Percentiles rank a stretch among this genome's conserved stretches.
phyloP scores from a whole-genome alignment of 2,329 filamentous ascomycete genomes.

The Fusarium sp. region DNA sequence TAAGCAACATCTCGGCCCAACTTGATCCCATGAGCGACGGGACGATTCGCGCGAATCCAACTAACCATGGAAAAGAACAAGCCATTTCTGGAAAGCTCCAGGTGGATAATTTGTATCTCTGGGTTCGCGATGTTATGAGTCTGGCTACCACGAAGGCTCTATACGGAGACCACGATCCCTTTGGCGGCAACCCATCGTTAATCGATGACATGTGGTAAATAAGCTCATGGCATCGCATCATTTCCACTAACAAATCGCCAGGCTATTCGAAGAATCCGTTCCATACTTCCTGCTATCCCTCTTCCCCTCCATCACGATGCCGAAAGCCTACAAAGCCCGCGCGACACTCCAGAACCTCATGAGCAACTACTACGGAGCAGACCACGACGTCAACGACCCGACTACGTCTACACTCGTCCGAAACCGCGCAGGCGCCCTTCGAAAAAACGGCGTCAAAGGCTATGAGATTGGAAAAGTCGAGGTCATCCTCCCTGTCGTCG shows the following conservation, averaged over 20 bases:
- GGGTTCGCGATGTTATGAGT: slow-evolving; percentile 57
- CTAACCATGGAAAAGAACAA: slow-evolving; percentile 32
- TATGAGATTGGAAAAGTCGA: slow-evolving; percentile 53
- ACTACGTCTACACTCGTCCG: slow-evolving; percentile 49
- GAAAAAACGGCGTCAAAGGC: slow-evolving; percentile 50
- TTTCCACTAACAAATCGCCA: slow-evolving; percentile 13
- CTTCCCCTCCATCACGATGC: slow-evolving; percentile 51
- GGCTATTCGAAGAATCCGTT: slow-evolving; percentile 47
- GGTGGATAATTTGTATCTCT: slow-evolving; percentile 57
- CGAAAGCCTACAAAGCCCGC: slow-evolving; percentile 51
- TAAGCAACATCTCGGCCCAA: slow-evolving; percentile 31
- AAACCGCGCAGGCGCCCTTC: slow-evolving; percentile 50
- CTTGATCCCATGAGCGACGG: slow-evolving; percentile 30
- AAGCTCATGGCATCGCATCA: accelerated
- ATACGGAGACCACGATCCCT: slow-evolving; percentile 61
- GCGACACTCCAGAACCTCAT: slow-evolving; percentile 48
- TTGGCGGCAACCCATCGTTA: slow-evolving; percentile 47
- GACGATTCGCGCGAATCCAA: neutral
- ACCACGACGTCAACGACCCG: slow-evolving; percentile 48
- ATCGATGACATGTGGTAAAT: slow-evolving; percentile 44
- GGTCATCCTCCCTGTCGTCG: slow-evolving; percentile 49
- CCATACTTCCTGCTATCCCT: slow-evolving; percentile 51
- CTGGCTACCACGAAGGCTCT: slow-evolving; percentile 58
- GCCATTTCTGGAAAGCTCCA: slow-evolving; percentile 40
- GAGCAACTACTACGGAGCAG: slow-evolving; percentile 52